Conservation (phyloP, 345 rosid genomes). For the Ceriops tagal region DNA sequence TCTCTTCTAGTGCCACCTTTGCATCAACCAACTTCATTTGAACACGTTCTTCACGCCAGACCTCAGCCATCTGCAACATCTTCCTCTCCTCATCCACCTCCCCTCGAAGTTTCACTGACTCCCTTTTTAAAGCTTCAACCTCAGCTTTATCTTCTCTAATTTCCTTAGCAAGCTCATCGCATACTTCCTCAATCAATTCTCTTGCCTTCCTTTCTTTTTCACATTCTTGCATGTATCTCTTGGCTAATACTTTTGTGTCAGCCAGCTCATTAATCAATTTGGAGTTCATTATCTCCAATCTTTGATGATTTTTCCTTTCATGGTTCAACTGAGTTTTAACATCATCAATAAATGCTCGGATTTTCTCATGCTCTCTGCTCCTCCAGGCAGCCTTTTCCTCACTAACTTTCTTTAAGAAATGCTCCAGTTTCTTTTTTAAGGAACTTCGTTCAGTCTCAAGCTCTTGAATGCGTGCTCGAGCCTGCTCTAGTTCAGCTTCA, state of each 20-base stretch:
- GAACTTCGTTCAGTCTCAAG: slow-evolving; percentile 67
- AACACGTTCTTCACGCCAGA: slow-evolving; percentile 96
- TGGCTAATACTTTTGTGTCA: slow-evolving; percentile 58
- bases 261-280: slow-evolving; percentile 77
- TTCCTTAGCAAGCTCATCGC: slow-evolving; percentile 85
- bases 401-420: slow-evolving; percentile 72
- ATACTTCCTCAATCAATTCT: slow-evolving; percentile 78
- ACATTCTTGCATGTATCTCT: slow-evolving; percentile 53
- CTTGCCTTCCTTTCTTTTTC: slow-evolving; percentile 75
- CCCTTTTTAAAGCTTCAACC: slow-evolving; percentile 63
- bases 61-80: slow-evolving; percentile 97
- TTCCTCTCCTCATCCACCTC: slow-evolving; percentile 82
- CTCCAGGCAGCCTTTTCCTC: slow-evolving; percentile 85
- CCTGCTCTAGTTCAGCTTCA: slow-evolving; percentile 64
- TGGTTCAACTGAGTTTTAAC: slow-evolving; percentile 56
- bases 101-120: slow-evolving; percentile 56
- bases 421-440: slow-evolving; percentile 78
- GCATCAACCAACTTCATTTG: slow-evolving; percentile 92
- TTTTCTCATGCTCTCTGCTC: slow-evolving; percentile 78
- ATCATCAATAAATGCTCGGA: slow-evolving; percentile 67
- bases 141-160: slow-evolving; percentile 81
- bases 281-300: slow-evolving; percentile 62
- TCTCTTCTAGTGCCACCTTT: slow-evolving; percentile 55
- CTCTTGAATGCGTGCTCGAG: slow-evolving; percentile 51
- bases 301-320: slow-evolving; percentile 68